These are phyloP conservation scores for Porcisia hertigi DNA, from an alignment of 208 protist genomes.

Conservation along the genomic window DNA sequence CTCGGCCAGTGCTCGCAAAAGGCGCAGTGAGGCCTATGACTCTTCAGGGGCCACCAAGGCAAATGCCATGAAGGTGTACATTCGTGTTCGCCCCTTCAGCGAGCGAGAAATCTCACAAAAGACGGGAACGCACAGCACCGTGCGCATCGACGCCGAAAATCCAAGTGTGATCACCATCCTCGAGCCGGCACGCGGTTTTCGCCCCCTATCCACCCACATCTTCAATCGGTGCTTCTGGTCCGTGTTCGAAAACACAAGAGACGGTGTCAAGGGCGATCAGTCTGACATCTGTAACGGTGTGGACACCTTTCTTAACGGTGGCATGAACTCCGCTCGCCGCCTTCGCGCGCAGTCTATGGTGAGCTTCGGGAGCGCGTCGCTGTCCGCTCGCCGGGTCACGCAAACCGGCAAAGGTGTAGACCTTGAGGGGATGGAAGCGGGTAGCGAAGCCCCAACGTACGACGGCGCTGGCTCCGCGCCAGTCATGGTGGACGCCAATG, in stretches of 20 bases:
- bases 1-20: slow-evolving; percentile 7
- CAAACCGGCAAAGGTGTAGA: neutral
- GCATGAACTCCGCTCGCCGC: slow-evolving; percentile 44
- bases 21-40: neutral
- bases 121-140: slow-evolving; percentile 52
- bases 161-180: slow-evolving; percentile 78
- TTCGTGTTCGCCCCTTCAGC: slow-evolving; percentile 86
- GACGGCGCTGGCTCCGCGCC: slow-evolving; percentile 50
- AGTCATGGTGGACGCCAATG: slow-evolving; percentile 44
- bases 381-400: slow-evolving; percentile 17
- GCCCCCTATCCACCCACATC: slow-evolving; percentile 55
- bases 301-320: slow-evolving; percentile 45
- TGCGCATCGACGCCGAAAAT: slow-evolving; percentile 57
- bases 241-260: slow-evolving; percentile 43
- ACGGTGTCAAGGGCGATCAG: slow-evolving; percentile 4
- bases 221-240: slow-evolving; percentile 88
- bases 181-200: slow-evolving; percentile 62
- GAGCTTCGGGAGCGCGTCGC: neutral
- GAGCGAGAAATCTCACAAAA: slow-evolving; percentile 68
- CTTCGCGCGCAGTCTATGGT: slow-evolving; percentile 34
- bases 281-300: slow-evolving; percentile 34
- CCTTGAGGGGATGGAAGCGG: neutral
- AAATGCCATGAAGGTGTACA: slow-evolving; percentile 86
- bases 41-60: neutral
- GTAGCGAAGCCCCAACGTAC: neutral